Conservation (phyloP, 805 yeast species). For the Priceomyces carsonii region DNA sequence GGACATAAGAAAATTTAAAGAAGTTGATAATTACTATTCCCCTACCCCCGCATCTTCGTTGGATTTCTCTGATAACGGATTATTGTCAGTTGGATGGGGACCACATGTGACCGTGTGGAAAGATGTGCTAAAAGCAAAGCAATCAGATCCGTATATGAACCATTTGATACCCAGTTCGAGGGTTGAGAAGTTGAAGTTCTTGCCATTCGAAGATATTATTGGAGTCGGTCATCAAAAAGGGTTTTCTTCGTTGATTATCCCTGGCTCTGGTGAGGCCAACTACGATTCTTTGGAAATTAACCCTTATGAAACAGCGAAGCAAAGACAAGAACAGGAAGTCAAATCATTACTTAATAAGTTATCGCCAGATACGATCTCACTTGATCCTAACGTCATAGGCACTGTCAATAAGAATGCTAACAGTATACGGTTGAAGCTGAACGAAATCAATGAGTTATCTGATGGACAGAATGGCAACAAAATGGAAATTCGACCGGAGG, state of each 20-base stretch:
- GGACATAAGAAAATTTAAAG: conserved; percentile 87
- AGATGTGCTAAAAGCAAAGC: conserved; percentile 70
- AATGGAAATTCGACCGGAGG: conserved; percentile 63
- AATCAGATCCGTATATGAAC: conserved; percentile 86
- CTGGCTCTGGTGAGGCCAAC: conserved; percentile 98
- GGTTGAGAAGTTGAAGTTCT: conserved; percentile 67
- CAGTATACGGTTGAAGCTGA: conserved; percentile 61
- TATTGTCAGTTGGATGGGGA: conserved; percentile 91
- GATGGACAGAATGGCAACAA: conserved; percentile 44
- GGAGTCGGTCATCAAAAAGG: conserved; percentile 85
- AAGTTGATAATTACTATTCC: conserved; percentile 63
- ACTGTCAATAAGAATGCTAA: conserved; percentile 73
- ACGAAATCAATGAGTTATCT: conserved; percentile 50
- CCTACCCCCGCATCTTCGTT: conserved; percentile 87
- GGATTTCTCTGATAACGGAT: conserved; percentile 83
- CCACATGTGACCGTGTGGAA: conserved; percentile 96
- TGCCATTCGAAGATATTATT: conserved; percentile 95
- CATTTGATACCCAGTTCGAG: conserved; percentile 80
- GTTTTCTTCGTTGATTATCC: conserved; percentile 81
- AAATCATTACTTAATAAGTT: conserved; percentile 81
- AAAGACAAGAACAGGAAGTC: conserved; percentile 92
- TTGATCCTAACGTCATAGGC: conserved; percentile 89
- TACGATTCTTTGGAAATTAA: conserved; percentile 91
- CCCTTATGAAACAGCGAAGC: conserved; percentile 89
- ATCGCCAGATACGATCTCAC: conserved; percentile 86